phyloP scores from a whole-genome alignment of 2,329 filamentous ascomycete species.

The Amauroascus niger region DNA sequence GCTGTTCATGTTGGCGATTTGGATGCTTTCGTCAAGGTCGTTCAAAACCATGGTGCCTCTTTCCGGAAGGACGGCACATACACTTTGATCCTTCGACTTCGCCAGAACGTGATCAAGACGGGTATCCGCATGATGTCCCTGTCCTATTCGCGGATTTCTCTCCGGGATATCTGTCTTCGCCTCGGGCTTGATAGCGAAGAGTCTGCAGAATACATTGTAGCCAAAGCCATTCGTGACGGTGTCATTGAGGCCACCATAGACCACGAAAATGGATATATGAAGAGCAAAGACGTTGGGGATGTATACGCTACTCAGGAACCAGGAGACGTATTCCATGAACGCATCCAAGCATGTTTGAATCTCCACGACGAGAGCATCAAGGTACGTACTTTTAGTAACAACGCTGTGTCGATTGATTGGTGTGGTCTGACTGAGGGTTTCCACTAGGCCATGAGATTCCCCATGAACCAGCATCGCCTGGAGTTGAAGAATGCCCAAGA shows the following conservation, averaged over 20 bases:
- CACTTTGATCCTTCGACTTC: conserved; percentile 83
- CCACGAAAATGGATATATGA: conserved; percentile 93
- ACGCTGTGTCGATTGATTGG: not conserved
- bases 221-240: conserved; percentile 94
- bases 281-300: conserved; percentile 92
- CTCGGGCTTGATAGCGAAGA: conserved; percentile 90
- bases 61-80: conserved; percentile 95
- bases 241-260: conserved; percentile 94
- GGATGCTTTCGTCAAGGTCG: conserved; percentile 80
- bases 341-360: conserved; percentile 80
- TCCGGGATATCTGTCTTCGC: conserved; percentile 94
- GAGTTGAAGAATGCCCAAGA: conserved; percentile 98
- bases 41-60: conserved; percentile 67
- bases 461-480: conserved; percentile 96
- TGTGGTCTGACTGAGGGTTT: conserved; percentile 21
- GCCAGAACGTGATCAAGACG: conserved; percentile 99
- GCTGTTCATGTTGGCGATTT: conserved; percentile 94
- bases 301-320: conserved; percentile 94
- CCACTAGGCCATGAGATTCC: conserved; percentile 84
- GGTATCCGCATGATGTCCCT: conserved; percentile 98
- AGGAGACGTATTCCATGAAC: conserved; percentile 93
- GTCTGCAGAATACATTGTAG: conserved; percentile 97
- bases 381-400: conserved; percentile 45
- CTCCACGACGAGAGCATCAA: conserved; percentile 98
- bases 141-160: conserved; percentile 92